Percentiles rank a stretch among this genome's conserved stretches.
These are phyloP conservation scores for Melastoma malabathricum DNA, from an alignment of 345 rosid species.

Conservation along the genomic window DNA sequence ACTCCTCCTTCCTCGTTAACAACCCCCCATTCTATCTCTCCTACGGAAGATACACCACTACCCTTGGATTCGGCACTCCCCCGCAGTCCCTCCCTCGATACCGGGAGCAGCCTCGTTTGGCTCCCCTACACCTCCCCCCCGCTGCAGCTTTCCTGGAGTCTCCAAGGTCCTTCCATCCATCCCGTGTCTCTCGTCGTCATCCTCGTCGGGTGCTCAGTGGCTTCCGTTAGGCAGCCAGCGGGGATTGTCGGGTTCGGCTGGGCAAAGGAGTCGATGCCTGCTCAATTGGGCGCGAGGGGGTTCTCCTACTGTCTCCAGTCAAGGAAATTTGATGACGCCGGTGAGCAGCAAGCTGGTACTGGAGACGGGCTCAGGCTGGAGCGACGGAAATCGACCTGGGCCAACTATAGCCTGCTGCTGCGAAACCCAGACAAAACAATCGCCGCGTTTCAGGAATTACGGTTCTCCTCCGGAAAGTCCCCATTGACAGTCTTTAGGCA, in stretches of 20 bases:
- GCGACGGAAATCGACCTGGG: too few species aligned
- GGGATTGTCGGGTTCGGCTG: constrained; percentile 93
- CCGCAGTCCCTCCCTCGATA: constrained; percentile 38
- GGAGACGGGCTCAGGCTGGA: too few species aligned
- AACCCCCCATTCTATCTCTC: constrained; percentile 43
- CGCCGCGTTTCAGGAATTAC: too few species aligned
- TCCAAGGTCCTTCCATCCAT: constrained; percentile 24
- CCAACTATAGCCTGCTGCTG: too few species aligned
- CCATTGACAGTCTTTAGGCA: too few species aligned
- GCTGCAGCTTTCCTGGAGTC: constrained; percentile 26
- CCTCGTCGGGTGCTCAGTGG: constrained; percentile 64
- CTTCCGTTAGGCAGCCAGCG: constrained; percentile 66
- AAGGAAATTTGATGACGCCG: constrained; percentile 50
- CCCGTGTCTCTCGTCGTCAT: constrained; percentile 51
- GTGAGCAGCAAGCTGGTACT: constrained; percentile 44
- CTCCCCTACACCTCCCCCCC: constrained; percentile 65
- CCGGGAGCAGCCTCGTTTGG: constrained; percentile 86
- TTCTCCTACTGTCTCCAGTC: constrained; percentile 75
- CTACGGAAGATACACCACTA: constrained; percentile 69
- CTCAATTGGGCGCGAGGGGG: constrained; percentile 47
- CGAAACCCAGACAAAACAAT: too few species aligned
- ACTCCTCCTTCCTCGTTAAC: constrained; percentile 13
- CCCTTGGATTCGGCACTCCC: constrained; percentile 76
- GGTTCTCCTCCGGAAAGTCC: too few species aligned
- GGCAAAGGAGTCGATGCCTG: constrained; percentile 49